Conservation (phyloP, 129 eudicot species). For the Sambucus nigra region DNA sequence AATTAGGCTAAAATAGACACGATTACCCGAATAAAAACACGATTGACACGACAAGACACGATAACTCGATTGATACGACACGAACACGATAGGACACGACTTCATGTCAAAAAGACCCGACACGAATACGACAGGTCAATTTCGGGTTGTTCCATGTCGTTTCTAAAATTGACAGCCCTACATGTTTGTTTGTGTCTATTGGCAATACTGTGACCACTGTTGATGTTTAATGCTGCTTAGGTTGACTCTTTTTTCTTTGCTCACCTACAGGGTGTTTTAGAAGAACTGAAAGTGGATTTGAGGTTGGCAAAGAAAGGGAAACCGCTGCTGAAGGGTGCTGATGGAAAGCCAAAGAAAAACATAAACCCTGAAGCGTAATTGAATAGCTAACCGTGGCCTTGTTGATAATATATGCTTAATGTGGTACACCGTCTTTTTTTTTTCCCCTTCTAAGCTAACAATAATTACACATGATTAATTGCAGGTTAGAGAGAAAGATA, state of each 20-base stretch:
- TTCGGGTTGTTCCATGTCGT: too few relatives aligned
- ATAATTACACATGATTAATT: constrained; percentile 1
- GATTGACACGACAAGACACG: too few relatives aligned
- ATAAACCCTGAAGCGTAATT: constrained; percentile 77
- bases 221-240: neutral
- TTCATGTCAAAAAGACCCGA: too few relatives aligned
- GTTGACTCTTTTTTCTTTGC: constrained; percentile 1
- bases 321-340: constrained; percentile 57
- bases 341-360: constrained; percentile 75
- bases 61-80: too few relatives aligned
- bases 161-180: too few relatives aligned
- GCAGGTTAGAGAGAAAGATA: constrained; percentile 79
- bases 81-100: too few relatives aligned
- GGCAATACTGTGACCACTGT: too few relatives aligned
- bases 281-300: constrained; percentile 66
- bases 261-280: constrained; percentile 43
- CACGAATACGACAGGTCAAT: too few relatives aligned
- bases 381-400: constrained; percentile 1
- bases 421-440: too few relatives aligned
- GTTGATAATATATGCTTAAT: neutral
- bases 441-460: neutral
- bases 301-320: constrained; percentile 84
- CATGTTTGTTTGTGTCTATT: neutral
- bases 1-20: too few relatives aligned
- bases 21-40: too few relatives aligned